phyloP scores from a whole-genome alignment of 31 red algal species.

The Bonnemaisonia californica region DNA sequence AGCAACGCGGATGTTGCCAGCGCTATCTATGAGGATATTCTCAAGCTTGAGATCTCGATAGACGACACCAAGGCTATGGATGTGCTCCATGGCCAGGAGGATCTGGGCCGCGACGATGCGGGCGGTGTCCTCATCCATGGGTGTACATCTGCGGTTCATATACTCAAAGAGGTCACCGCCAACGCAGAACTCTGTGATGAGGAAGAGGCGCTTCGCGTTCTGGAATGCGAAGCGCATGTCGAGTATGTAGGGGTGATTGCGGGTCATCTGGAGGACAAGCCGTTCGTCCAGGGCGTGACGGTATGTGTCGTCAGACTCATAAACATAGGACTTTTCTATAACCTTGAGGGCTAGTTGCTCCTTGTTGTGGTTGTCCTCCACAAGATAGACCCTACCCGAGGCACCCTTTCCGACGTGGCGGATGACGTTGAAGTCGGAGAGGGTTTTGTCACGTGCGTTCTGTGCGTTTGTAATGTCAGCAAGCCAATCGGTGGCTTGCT shows the following conservation, averaged over 20 bases:
- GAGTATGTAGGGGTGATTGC: constrained; percentile 79
- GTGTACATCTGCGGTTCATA: constrained; percentile 36
- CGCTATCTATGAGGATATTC: constrained; percentile 77
- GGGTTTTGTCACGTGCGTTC: constrained; percentile 28
- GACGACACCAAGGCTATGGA: constrained; percentile 84
- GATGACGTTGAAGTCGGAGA: constrained; percentile 71
- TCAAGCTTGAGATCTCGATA: constrained; percentile 90
- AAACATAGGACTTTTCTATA: constrained; percentile 83
- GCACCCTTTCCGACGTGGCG: constrained; percentile 81
- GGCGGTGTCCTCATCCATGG: constrained; percentile 46
- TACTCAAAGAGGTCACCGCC: constrained; percentile 92
- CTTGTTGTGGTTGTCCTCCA: constrained; percentile 45
- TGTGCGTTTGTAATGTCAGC: constrained; percentile 5
- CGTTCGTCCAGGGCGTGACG: constrained; percentile 86
- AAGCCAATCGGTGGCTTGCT: constrained; percentile 11
- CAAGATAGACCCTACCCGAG: constrained; percentile 76
- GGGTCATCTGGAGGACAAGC: constrained; percentile 72
- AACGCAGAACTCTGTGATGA: constrained; percentile 89
- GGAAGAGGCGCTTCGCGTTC: constrained; percentile 77
- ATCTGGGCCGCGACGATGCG: constrained; percentile 78
- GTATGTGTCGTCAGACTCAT: constrained; percentile 61
- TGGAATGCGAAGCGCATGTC: constrained; percentile 89
- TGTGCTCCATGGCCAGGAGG: constrained; percentile 78
- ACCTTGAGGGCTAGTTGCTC: constrained; percentile 81
- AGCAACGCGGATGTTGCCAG: constrained; percentile 73